Evolutionary conservation across 257 asterid genomes (phyloP).

Genomic region (Echites panduratus): DNA sequence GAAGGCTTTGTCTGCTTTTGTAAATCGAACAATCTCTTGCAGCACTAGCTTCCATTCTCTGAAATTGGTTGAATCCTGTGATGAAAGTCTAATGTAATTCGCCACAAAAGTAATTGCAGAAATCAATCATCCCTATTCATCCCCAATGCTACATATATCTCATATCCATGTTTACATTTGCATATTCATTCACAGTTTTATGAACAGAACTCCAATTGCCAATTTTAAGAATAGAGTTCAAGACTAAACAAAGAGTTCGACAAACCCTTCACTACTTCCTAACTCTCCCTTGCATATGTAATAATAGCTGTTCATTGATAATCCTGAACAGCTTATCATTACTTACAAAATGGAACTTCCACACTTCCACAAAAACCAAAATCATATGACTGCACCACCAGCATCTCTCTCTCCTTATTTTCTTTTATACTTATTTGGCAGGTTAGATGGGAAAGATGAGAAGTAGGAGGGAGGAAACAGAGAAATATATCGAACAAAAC

Average conservation of each 20-base stretch:
- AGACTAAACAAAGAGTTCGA: neutral
- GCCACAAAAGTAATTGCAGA: neutral
- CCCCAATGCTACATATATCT: neutral
- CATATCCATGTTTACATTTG: neutral
- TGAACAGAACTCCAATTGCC: neutral
- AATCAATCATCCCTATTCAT: neutral
- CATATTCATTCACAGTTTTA: neutral
- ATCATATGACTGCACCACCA: neutral
- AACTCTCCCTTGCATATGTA: neutral
- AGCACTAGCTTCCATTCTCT: slow-evolving; percentile 94
- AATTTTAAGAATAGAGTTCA: neutral
- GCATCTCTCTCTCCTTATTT: too few species aligned
- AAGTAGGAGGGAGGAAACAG: too few species aligned
- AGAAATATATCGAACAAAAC: too few species aligned
- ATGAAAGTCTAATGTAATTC: slow-evolving; percentile 25
- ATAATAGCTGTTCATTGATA: neutral
- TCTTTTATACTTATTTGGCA: too few species aligned
- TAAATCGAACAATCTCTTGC: slow-evolving; percentile 78
- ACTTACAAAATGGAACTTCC: neutral
- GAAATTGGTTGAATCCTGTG: slow-evolving; percentile 86
- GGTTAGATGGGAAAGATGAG: too few species aligned
- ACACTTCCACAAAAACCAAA: neutral
- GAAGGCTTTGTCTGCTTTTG: slow-evolving; percentile 49
- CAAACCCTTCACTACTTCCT: neutral
- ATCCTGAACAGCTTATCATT: neutral